These are phyloP conservation scores for Podochytrium sp. DNA, from an alignment of 192 early-diverging fungal genomes.

Conservation along the genomic window DNA sequence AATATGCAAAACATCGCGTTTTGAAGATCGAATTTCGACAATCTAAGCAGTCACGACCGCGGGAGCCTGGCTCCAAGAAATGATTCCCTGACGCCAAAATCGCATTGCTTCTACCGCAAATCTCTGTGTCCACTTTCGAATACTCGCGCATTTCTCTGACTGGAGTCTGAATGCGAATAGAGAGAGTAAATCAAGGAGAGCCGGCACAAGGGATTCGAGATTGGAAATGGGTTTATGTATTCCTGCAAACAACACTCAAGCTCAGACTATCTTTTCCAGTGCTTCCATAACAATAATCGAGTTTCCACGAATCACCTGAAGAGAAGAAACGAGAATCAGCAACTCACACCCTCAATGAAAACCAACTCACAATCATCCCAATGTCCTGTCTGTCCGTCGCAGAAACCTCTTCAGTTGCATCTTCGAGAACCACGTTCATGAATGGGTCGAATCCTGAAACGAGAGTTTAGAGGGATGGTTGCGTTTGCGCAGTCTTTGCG, in stretches of 20 bases:
- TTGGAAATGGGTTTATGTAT: not conserved
- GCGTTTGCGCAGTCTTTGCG: not conserved
- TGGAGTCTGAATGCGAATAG: not conserved
- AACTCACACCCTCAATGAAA: not conserved
- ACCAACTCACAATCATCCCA: conserved; percentile 78
- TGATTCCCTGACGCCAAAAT: not conserved
- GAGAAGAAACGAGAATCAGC: not conserved
- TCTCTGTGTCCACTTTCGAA: not conserved
- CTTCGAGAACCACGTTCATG: conserved; percentile 98
- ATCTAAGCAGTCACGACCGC: not conserved
- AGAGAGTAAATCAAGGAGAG: too few relatives aligned
- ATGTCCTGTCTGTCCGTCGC: conserved; percentile 72
- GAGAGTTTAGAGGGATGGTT: too few relatives aligned
- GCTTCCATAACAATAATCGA: conserved; percentile 60
- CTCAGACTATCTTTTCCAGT: conserved; percentile 49
- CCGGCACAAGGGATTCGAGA: not conserved
- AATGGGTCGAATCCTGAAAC: conserved; percentile 90
- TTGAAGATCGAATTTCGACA: too few relatives aligned
- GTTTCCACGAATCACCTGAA: conserved; percentile 62
- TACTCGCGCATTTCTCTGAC: not conserved
- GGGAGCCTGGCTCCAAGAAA: not conserved
- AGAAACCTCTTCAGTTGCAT: conserved; percentile 81
- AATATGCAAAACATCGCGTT: not conserved
- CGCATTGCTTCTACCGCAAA: too few relatives aligned
- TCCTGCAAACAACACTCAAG: not conserved